phyloP scores from a whole-genome alignment of 129 eudicot species.

The Centaurea solstitialis region DNA sequence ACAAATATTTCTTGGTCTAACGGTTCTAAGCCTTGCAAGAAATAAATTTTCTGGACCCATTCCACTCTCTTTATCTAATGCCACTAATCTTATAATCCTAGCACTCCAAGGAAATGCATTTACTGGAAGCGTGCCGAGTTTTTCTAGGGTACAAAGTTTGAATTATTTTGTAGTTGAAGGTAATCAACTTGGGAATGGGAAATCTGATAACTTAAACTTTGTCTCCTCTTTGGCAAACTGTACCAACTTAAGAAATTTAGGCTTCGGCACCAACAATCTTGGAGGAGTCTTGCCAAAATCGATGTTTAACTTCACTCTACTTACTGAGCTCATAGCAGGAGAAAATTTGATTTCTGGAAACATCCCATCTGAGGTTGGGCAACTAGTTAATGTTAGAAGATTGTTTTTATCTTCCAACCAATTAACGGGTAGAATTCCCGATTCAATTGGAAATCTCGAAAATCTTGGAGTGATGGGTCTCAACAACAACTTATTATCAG shows the following conservation, averaged over 20 bases:
- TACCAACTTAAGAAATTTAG: neutral
- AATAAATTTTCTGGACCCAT: neutral
- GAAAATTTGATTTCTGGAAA: too few species aligned
- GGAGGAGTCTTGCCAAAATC: too few species aligned
- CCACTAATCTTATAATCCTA: neutral
- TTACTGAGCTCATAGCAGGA: too few species aligned
- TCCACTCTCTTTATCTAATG: constrained; percentile 10
- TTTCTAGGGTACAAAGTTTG: neutral
- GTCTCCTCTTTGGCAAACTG: neutral
- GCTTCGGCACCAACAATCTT: neutral
- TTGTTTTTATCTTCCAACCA: neutral
- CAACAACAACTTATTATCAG: too few species aligned
- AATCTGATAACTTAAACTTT: neutral
- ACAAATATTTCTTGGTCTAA: neutral
- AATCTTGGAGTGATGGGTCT: too few species aligned
- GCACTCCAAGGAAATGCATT: neutral
- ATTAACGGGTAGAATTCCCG: too few species aligned
- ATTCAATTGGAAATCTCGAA: too few species aligned
- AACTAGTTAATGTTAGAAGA: too few species aligned
- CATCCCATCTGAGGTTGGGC: too few species aligned
- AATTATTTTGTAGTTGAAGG: neutral
- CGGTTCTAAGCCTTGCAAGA: too few species aligned
- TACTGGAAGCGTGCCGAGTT: constrained; percentile 8
- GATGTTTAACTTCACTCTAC: too few species aligned
- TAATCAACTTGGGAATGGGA: constrained; percentile 12